Conservation (phyloP, 2,329 filamentous ascomycete genomes). For the Monosporascus sp. region DNA sequence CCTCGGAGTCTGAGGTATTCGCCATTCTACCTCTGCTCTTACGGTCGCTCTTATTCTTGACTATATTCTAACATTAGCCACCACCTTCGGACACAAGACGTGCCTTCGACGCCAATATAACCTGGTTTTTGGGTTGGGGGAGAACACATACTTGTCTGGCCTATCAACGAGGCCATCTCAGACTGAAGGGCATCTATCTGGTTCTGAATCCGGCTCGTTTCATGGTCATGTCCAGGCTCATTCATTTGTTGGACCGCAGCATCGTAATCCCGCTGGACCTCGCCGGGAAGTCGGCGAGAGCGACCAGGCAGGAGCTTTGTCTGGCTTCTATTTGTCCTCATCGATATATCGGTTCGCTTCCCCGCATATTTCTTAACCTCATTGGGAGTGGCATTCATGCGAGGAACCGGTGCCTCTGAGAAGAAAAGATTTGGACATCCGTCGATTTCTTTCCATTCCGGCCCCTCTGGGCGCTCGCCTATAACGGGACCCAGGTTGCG, state of each 20-base stretch:
- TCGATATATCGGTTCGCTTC: neutral
- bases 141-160: neutral
- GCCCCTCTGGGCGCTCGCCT: neutral
- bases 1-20: neutral
- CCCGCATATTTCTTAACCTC: neutral
- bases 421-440: neutral
- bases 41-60: too few relatives aligned
- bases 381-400: neutral
- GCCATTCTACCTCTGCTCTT: too few relatives aligned
- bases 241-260: neutral
- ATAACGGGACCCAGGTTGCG: neutral
- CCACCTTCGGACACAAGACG: too few relatives aligned
- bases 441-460: neutral
- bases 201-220: neutral
- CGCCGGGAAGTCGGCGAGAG: neutral
- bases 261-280: neutral
- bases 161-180: neutral
- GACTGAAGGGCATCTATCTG: neutral
- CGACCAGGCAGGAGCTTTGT: neutral
- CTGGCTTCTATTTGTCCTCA: neutral
- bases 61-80: too few relatives aligned
- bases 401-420: neutral
- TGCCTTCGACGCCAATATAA: too few relatives aligned
- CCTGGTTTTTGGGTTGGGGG: too few relatives aligned
- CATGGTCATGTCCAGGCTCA: neutral